Conservation (phyloP, 805 yeast genomes). For the Saccharomyces eubayanus region DNA sequence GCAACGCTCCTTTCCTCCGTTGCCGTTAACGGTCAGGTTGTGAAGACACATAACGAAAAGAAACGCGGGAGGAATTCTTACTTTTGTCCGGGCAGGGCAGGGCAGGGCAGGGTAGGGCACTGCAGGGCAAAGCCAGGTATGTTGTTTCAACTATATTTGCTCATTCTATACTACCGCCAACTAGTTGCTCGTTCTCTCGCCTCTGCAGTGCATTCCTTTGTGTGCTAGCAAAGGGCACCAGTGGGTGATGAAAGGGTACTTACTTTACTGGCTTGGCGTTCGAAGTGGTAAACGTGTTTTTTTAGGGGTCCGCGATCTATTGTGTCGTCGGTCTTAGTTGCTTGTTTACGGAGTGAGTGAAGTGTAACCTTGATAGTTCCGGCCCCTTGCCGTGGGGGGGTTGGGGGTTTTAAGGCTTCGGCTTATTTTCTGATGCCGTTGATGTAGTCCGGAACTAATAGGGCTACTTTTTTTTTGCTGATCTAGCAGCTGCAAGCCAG, state of each 20-base stretch:
- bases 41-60: not conserved
- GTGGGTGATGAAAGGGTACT: too few species aligned
- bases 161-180: not conserved
- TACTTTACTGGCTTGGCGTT: not conserved
- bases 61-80: not conserved
- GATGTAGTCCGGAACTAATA: not conserved
- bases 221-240: not conserved
- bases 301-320: not conserved
- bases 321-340: not conserved
- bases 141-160: not conserved
- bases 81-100: not conserved
- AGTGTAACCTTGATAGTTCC: not conserved
- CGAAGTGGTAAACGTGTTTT: not conserved
- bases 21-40: not conserved
- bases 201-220: not conserved
- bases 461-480: not conserved
- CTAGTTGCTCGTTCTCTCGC: not conserved
- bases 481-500: not conserved
- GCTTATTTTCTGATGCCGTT: not conserved
- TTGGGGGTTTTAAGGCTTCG: not conserved
- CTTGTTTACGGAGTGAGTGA: not conserved
- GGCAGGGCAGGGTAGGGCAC: too few species aligned
- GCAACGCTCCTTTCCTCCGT: not conserved
- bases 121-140: not conserved
- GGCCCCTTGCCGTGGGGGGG: too few species aligned